Base-by-base conservation (phyloP, 2,329 filamentous ascomycete species). In the Aplosporella prunicola region DNA sequence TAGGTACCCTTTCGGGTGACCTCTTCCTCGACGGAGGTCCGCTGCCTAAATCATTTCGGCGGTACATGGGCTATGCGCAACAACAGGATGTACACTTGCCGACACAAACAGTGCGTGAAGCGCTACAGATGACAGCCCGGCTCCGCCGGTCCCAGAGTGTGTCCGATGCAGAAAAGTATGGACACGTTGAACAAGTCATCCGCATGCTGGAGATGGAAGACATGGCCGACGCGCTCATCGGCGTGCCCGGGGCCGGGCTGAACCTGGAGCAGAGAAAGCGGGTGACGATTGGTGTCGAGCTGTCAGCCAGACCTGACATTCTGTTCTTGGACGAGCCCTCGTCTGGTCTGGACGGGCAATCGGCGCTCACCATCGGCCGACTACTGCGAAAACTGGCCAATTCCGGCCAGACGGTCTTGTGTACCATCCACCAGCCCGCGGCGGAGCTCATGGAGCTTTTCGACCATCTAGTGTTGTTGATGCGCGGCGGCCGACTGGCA, bases 301-400 rank as follows among this genome's bases (percentile, higher is more conserved):
- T 96, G 16, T 88, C 86, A 28, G 89, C 89, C 5, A 94, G 91
- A 65, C 89, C 89, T 6, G 69, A 94, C 35, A 69, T 93, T 41
- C 76, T 95, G 31, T 95, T 95, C 66, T 76, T 95, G 26, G 88
- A 95, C 51, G 88, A 95, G 61, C 88, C 88, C 11, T 95, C 88
- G 3, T 94, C 6, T 43, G 80, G 80, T 41, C 67, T 85, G 3
- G 80, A 85, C 55, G 76, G 71, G 10, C 78, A 83, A 47, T 76
- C 74, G 1, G 78, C 80, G 0, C 81, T 70, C 55, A 78, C 72
- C 0, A 82, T 84, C 42, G 68, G 82, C 3, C 67, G 73, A 1
- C 82, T 83, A 60, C 51, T 83, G 39, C 76, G 75, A 61, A 83
- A 83, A 52, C 66, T 84, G 3, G 68, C 76, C 5, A 63, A 68